Evolutionary conservation across 1,284 basidiomycete genomes (phyloP).

Genomic region (Cronartium ribicola): DNA sequence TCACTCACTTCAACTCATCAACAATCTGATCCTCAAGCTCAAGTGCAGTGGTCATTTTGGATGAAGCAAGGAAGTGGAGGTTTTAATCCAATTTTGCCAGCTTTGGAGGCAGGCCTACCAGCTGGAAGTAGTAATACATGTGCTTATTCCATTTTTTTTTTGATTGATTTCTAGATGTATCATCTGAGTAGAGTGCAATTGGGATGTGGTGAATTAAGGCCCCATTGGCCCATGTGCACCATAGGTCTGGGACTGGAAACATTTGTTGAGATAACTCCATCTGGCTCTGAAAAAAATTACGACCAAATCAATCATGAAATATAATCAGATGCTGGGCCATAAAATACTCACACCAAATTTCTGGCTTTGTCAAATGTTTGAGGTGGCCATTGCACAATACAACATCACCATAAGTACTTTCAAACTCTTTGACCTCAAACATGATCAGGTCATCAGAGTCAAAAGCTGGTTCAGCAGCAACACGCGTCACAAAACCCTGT

Average conservation of each 20-base stretch:
- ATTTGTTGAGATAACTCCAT: no score
- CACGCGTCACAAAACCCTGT: no score
- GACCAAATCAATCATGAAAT: no score
- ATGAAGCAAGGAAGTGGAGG: background rate
- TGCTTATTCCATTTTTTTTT: conserved; percentile 23
- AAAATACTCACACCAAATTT: no score
- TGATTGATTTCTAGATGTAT: background rate
- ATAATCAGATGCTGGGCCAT: no score
- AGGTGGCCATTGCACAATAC: no score
- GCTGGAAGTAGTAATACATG: conserved; percentile 8
- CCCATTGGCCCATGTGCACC: background rate
- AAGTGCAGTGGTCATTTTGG: background rate
- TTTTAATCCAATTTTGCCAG: conserved; percentile 3
- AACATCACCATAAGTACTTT: no score
- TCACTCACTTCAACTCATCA: background rate
- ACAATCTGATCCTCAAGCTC: conserved; percentile 6
- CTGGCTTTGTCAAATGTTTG: no score
- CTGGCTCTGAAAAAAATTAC: no score
- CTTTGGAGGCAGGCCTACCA: conserved; percentile 4
- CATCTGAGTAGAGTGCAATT: background rate
- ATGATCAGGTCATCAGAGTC: no score
- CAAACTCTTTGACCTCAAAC: no score
- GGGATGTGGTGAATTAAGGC: background rate
- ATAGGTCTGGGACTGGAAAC: background rate
- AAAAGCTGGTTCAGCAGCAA: no score